A percentile compares a stretch with the other conserved stretches of the same genome.
Conservation (phyloP, 768 basidiomycete genomes). For the Naematelia encephala region DNA sequence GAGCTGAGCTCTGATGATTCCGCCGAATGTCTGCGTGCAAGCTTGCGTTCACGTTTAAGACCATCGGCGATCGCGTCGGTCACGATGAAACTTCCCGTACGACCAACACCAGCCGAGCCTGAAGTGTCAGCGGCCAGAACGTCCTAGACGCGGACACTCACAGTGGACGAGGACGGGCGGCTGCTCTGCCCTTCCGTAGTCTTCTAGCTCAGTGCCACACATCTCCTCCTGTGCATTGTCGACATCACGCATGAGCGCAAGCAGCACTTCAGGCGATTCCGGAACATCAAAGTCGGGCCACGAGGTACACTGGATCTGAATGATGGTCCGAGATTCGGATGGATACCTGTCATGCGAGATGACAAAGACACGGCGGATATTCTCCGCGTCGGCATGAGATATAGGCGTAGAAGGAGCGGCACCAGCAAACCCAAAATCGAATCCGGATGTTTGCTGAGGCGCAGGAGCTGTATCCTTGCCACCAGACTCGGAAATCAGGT, state of each 20-base stretch:
- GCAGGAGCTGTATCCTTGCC: constrained; percentile 50
- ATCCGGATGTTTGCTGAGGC: constrained; percentile 44
- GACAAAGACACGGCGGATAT: constrained; percentile 59
- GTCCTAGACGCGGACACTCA: constrained; percentile 18
- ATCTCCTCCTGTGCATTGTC: constrained; percentile 50
- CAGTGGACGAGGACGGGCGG: constrained; percentile 49
- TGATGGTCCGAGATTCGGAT: constrained; percentile 63
- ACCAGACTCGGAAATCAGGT: constrained; percentile 57
- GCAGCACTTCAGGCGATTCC: constrained; percentile 68
- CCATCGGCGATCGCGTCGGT: constrained; percentile 54
- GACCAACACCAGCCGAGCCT: constrained; percentile 87
- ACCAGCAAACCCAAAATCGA: constrained; percentile 55
- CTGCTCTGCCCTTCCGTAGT: constrained; percentile 9
- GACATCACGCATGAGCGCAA: constrained; percentile 72
- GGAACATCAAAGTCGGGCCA: constrained; percentile 99
- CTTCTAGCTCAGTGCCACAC: constrained; percentile 1
- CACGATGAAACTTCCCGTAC: constrained; percentile 90
- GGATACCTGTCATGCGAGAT: constrained; percentile 65
- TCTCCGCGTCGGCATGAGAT: constrained; percentile 20
- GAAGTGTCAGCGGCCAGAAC: not conserved
- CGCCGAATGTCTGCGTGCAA: not conserved
- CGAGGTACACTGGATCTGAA: constrained; percentile 86
- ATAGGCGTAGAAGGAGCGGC: constrained; percentile 8
- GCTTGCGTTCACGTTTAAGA: constrained; percentile 30
- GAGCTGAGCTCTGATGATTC: not conserved